Conservation (phyloP, 2,329 filamentous ascomycete species). For the Neospermospora avenae region DNA sequence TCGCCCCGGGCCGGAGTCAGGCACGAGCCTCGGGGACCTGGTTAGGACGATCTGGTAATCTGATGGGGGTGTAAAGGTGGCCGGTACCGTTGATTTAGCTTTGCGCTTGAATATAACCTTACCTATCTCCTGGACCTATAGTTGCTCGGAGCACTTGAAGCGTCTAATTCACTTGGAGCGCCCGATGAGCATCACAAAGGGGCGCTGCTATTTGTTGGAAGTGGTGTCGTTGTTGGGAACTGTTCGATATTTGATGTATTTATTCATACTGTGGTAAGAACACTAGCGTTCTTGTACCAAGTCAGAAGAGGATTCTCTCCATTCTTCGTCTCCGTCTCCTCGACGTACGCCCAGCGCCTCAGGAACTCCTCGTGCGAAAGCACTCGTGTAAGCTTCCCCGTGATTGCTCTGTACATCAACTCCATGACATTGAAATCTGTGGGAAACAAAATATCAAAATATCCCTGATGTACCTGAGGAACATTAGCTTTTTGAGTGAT, state of each 20-base stretch:
- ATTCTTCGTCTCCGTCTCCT: slow-evolving; percentile 82
- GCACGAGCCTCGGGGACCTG: not conserved
- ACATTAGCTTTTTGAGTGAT: not conserved
- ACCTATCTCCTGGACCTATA: too few relatives aligned
- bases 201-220: too few relatives aligned
- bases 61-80: not conserved
- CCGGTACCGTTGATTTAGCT: not conserved
- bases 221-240: too few relatives aligned
- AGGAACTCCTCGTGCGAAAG: slow-evolving; percentile 89
- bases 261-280: slow-evolving; percentile 70
- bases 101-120: not conserved
- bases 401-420: slow-evolving; percentile 87
- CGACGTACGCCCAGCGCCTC: slow-evolving; percentile 81
- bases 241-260: slow-evolving; percentile 10
- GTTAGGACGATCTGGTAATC: not conserved
- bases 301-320: slow-evolving; percentile 90
- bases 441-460: slow-evolving; percentile 98
- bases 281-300: slow-evolving; percentile 95
- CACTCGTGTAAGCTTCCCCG: slow-evolving; percentile 84
- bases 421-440: slow-evolving; percentile 92
- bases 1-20: not conserved
- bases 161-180: not conserved
- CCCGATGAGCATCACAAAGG: too few relatives aligned
- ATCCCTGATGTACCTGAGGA: slow-evolving; percentile 85
- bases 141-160: not conserved